Base-by-base conservation (phyloP, 164 flowering plant genomes). In the Paratinospora sagittata region DNA sequence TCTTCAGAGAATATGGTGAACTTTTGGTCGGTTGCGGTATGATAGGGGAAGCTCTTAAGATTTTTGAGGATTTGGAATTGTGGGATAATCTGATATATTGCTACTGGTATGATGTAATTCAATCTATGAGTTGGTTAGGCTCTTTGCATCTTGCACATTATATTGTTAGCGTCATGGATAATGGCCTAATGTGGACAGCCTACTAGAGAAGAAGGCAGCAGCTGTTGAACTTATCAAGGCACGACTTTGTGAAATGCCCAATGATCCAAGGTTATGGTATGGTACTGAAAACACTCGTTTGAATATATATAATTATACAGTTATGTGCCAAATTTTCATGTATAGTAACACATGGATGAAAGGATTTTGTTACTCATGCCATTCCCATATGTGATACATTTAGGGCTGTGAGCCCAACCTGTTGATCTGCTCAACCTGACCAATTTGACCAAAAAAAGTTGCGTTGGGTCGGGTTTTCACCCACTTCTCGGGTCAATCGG, bases 1-100 rank as follows among this genome's bases (percentile, higher is more conserved):
- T 19, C 72, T 73, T 9, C 71, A 93, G 98, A 84, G 96, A 95
- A 73, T 87, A 86, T 82, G 98, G 88, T 27, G 92, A 92, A 76
- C 87, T 92, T 43, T 79, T 95, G 70, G 88, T 95, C 41, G 73
- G 91, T 47, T 86, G 86, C 81, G 95, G 98, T 72, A 77, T 95
- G 84, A 73, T 91, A 14, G 97, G 99, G 23, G 99, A 95, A 76
- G 97, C 99, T 11, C 71, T 92, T 63, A 88, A 80, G 81, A 81
- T 84, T 49, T 95, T 90, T 77, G 97, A 95, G 82, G 87, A 86
- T 67, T 80, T 92, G 39, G 98, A 95, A 79, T 79, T 95, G n/a
- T 95, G 99, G 99, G 96, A 95, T 76, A 91, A 87, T 78, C 81
- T 95, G n/a, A 95, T 95, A 67, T 74, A 79, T 62, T 92, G 99